Evolutionary conservation across 1,284 basidiomycete species (phyloP), one percentile per base, ranked within the genome.

Genomic region (Boletellus sp.): DNA sequence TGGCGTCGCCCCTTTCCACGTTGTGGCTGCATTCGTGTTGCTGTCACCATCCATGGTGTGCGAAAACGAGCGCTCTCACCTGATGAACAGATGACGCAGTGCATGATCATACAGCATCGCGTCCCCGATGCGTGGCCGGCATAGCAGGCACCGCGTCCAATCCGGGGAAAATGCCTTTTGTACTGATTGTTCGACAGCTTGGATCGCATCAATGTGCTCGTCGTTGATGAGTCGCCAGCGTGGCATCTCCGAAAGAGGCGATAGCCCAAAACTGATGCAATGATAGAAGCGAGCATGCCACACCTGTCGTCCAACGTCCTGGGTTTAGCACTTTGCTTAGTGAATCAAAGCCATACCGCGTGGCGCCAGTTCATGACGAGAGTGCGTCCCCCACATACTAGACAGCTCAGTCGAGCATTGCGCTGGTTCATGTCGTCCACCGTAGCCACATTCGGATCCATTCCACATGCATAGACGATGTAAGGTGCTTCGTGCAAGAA

Each of bases 391-490:
- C 9, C 26, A 16, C 55, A 56, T 29, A 10, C 26, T 3, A 52
- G 29, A 30, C 55, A 58, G 17, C 2, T 45, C 16, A 58, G 16
- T 26, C 57, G 57, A 22, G 59, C 55, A 35, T 58, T 49, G 1
- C 57, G 52, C 6, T 8, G 21, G 36, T 63, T 43, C 49, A 61
- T 60, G 14, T 63, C 58, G 4, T 48, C 44, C 3, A 25, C 33
- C 7, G 56, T 61, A 17, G 56, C 53, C 2, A 50, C 48, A 7
- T 29, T 34, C 16, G 58, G 58, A 43, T 63, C 56, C 13, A 59
- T 17, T 8, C 53, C 53, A 14, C 56, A 58, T 0, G 46, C 41
- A 17, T 38, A 17, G 8, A 57, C 30, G 6, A 57, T 38, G 17
- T 50, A 47, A 4, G 45, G 40, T 4, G 51, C 57, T 34, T 45